Percentiles rank a stretch among this genome's conserved stretches.
Evolutionary conservation across 768 basidiomycete species (phyloP).

Genomic region (Boletus vinaceobasis): DNA sequence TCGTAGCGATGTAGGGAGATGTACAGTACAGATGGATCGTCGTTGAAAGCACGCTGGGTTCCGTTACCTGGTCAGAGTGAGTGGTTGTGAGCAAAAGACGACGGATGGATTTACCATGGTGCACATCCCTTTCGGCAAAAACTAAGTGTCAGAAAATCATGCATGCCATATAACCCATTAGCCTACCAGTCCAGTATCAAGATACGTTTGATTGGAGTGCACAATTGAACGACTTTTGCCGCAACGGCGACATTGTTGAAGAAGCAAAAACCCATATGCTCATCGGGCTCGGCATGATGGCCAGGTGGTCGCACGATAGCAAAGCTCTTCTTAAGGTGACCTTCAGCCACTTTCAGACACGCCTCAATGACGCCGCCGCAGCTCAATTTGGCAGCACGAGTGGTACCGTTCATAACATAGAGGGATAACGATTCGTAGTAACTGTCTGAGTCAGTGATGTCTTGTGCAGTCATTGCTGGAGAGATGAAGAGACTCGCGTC

Average conservation of each 20-base stretch:
- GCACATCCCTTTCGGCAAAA: conserved; percentile 75
- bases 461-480: conserved; percentile 70
- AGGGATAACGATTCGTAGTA: conserved; percentile 92
- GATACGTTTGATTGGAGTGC: conserved; percentile 70
- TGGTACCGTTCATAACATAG: conserved; percentile 85
- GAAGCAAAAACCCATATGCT: conserved; percentile 99
- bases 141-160: conserved; percentile 3
- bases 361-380: conserved; percentile 96
- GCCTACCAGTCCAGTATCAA: conserved; percentile 93
- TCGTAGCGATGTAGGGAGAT: conserved; percentile 96
- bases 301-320: conserved; percentile 97
- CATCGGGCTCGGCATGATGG: conserved; percentile 97
- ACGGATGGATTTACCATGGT: conserved; percentile 63
- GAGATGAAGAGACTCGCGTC: conserved; percentile 9
- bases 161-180: not conserved
- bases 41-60: conserved; percentile 93
- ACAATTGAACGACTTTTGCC: conserved; percentile 71
- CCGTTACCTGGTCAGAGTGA: conserved; percentile 72
- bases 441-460: conserved; percentile 67
- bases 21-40: conserved; percentile 88
- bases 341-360: conserved; percentile 76
- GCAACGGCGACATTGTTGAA: conserved; percentile 98
- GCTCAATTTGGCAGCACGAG: conserved; percentile 80
- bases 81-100: not conserved
- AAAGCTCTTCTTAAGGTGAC: conserved; percentile 79